Evolutionary conservation across 768 basidiomycete species (phyloP).

Genomic region (Chalciporus piperatus): DNA sequence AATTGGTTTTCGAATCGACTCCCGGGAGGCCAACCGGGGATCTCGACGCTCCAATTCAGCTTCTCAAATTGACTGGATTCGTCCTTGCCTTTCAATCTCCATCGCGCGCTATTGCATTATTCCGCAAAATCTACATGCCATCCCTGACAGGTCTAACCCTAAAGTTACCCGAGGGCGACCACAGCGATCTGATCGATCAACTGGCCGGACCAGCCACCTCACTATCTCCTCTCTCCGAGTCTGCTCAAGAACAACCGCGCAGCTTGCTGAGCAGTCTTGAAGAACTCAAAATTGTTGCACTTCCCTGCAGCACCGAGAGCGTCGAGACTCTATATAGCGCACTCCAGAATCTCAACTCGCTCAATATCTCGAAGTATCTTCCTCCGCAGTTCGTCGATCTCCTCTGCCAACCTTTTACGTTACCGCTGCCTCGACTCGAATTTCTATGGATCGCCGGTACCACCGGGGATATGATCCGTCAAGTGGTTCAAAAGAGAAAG

Average conservation of each 20-base stretch:
- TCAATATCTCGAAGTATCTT: conserved; percentile 39
- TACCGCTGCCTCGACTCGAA: conserved; percentile 47
- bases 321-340: conserved; percentile 43
- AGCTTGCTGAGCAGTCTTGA: conserved; percentile 44
- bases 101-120: conserved; percentile 36
- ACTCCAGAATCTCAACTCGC: conserved; percentile 43
- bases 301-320: conserved; percentile 40
- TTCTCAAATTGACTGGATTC: conserved; percentile 28
- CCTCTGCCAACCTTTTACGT: conserved; percentile 6
- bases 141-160: conserved; percentile 40
- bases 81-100: conserved; percentile 51
- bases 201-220: conserved; percentile 31
- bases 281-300: conserved; percentile 48
- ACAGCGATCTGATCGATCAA: conserved; percentile 43
- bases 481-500: conserved; percentile 43
- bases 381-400: conserved; percentile 25
- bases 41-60: conserved; percentile 15
- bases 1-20: too few species aligned
- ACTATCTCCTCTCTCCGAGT: conserved; percentile 3
- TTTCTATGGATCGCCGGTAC: conserved; percentile 45
- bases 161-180: conserved; percentile 65
- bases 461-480: conserved; percentile 38
- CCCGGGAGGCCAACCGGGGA: conserved; percentile 1
- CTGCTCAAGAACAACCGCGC: conserved; percentile 33
- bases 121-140: conserved; percentile 33